Evolutionary conservation across 805 yeast genomes (phyloP), one percentile per base, ranked within the genome.

Genomic region (Candida sakaeoensis): DNA sequence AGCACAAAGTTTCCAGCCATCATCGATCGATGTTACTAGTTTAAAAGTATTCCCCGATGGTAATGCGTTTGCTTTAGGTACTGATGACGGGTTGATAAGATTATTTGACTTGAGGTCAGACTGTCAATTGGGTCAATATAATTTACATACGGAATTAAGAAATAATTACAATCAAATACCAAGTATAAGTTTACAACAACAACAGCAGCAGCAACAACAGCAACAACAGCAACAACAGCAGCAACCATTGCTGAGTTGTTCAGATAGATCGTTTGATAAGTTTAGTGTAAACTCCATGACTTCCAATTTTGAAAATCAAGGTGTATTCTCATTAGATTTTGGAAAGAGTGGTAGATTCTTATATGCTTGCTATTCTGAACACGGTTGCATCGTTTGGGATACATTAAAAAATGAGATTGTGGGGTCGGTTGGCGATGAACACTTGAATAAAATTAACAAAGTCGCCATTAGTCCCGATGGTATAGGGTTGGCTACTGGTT

Each of bases 361-460:
- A 65, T 84, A 82, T 56, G 74, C 80, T 1, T 82, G 91, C 38
- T 85, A 85, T 55, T 77, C 88, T 0, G 93, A 88, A 42, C 72
- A 75, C 40, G 84, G 85, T 1, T 81, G 91, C 49, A 62, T 82
- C 14, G 71, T 84, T 3, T 85, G 95, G 93, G 97, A 89, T 56
- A 63, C 76, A 1, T 61, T 89, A 13, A 78, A 75, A 41, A 79
- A 78, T 10, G 79, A 77, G 40, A 62, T 83, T 12, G 76, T 86
- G 5, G 89, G 87, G 1, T 66, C 74, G 14, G 54, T 87, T 37
- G 80, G 79, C 21, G 50, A 46, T 15, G 59, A 52, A 5, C 57
- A 54, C 36, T 53, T 63, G 8, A 78, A 77, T 46, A 69, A 81
- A 34, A 73, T 85, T 8, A 77, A 80, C 37, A 77, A 78, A 49